These are phyloP conservation scores for Sequoia sempervirens DNA, from an alignment of 75 land plant species.

Conservation along the genomic window DNA sequence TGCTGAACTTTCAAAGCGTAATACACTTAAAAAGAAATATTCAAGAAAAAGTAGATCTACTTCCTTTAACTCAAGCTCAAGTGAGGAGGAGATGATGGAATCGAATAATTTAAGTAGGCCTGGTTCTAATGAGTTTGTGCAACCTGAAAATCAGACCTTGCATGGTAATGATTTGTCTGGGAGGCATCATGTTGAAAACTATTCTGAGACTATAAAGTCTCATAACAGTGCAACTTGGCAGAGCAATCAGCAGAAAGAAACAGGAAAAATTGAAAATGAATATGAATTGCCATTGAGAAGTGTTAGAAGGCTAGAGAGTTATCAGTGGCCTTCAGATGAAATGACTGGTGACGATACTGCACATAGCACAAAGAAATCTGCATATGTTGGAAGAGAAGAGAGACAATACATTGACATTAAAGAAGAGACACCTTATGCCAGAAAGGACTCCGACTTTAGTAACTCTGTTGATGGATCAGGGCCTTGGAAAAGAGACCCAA, in stretches of 20 bases:
- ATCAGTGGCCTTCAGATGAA: slow-evolving; percentile 6
- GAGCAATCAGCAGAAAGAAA: slow-evolving; percentile 2
- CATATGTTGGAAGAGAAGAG: background rate
- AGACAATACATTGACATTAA: background rate
- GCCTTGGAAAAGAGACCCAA: slow-evolving; percentile 2
- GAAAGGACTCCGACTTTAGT: background rate
- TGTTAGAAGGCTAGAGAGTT: background rate
- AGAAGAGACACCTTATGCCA: background rate
- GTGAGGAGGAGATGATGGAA: background rate
- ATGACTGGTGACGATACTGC: background rate
- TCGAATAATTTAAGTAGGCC: background rate
- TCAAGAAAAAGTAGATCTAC: slow-evolving; percentile 11
- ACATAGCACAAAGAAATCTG: background rate
- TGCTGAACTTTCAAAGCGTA: slow-evolving; percentile 61
- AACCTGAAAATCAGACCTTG: slow-evolving; percentile 2
- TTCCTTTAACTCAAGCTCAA: background rate
- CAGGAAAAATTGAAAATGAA: background rate
- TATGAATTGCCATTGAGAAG: background rate
- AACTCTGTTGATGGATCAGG: background rate
- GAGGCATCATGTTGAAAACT: background rate
- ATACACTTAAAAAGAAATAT: slow-evolving; percentile 12
- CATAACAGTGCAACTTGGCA: slow-evolving; percentile 4
- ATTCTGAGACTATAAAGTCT: background rate
- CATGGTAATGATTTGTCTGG: slow-evolving; percentile 1
- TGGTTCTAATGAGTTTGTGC: background rate